These are phyloP conservation scores for Quercus lobata DNA, from an alignment of 331 rosid species.

Conservation along the genomic window DNA sequence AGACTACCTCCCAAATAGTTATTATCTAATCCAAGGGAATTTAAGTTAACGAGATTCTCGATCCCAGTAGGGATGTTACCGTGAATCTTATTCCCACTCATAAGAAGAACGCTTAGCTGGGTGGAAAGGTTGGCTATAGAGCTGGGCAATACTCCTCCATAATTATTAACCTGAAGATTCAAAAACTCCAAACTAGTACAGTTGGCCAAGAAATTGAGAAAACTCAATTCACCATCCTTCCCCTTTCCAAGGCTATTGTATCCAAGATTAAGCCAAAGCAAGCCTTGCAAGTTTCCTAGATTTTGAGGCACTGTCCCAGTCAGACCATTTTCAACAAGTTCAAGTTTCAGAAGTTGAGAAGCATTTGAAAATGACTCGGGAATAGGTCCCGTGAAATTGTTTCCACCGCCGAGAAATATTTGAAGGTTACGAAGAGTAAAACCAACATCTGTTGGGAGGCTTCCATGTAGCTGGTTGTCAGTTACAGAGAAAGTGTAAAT, in stretches of 20 bases:
- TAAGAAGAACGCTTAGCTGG: fast-evolving
- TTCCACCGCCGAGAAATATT: fast-evolving
- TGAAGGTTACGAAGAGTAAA: not conserved
- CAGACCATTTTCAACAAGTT: not conserved
- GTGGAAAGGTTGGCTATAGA: slow-evolving; percentile 15
- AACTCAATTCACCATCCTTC: slow-evolving; percentile 2
- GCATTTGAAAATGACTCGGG: not conserved
- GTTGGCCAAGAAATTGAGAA: slow-evolving; percentile 9
- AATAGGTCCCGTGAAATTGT: slow-evolving; percentile 9
- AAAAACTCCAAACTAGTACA: not conserved
- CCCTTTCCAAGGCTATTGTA: not conserved
- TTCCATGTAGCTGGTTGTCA: too few relatives aligned
- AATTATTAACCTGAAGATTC: not conserved
- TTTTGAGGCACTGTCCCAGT: slow-evolving; percentile 8
- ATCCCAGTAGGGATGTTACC: not conserved
- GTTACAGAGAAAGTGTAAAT: fast-evolving
- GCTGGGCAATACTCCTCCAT: slow-evolving; percentile 12
- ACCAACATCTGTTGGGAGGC: too few relatives aligned
- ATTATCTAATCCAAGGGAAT: fast-evolving
- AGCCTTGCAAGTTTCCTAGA: slow-evolving; percentile 1
- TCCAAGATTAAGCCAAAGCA: not conserved
- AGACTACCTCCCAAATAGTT: too few relatives aligned
- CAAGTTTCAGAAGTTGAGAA: not conserved
- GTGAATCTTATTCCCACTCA: not conserved
- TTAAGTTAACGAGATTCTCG: too few relatives aligned